A percentile compares a stretch with the other conserved stretches of the same genome.
Conservation (phyloP, 2,329 filamentous ascomycete species). For the Westerdykella aurantiaca region DNA sequence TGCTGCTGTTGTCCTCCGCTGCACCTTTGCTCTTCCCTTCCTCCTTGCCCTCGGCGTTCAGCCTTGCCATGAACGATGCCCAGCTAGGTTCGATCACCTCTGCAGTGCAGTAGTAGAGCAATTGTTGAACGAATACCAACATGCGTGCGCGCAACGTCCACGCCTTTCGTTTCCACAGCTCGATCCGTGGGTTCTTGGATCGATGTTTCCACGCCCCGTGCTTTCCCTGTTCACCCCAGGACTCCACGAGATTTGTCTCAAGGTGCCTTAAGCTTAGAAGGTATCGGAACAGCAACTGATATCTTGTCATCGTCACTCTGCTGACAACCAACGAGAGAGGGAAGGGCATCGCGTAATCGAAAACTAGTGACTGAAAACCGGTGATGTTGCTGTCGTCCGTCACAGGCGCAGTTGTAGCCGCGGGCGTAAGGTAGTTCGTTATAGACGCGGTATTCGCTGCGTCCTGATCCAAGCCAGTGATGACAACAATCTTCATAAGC, state of each 20-base stretch:
- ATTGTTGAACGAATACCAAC: constrained; percentile 94
- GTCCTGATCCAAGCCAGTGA: constrained; percentile 89
- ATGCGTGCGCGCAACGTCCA: constrained; percentile 91
- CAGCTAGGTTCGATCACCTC: constrained; percentile 98
- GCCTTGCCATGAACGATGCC: constrained; percentile 83
- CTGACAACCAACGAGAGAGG: constrained; percentile 93
- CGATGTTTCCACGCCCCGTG: constrained; percentile 75
- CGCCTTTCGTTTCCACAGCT: constrained; percentile 87
- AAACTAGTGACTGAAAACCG: constrained; percentile 86
- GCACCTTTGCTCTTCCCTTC: constrained; percentile 37
- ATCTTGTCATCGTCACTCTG: constrained; percentile 92
- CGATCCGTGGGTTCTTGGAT: constrained; percentile 65
- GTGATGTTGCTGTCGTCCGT: constrained; percentile 81
- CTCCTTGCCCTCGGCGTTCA: constrained; percentile 55
- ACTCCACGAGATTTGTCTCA: constrained; percentile 76
- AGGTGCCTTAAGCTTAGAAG: constrained; percentile 83
- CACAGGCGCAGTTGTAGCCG: constrained; percentile 43
- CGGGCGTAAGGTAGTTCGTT: constrained; percentile 68
- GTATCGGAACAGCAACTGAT: constrained; percentile 93
- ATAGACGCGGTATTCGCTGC: constrained; percentile 50
- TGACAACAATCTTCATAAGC: constrained; percentile 92
- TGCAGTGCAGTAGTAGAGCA: constrained; percentile 92
- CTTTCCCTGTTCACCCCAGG: constrained; percentile 87
- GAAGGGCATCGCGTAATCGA: constrained; percentile 92
- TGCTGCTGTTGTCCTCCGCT: constrained; percentile 28